These are phyloP conservation scores for Didymella keratinophila DNA, from an alignment of 2,329 filamentous ascomycete genomes.

Conservation along the genomic window DNA sequence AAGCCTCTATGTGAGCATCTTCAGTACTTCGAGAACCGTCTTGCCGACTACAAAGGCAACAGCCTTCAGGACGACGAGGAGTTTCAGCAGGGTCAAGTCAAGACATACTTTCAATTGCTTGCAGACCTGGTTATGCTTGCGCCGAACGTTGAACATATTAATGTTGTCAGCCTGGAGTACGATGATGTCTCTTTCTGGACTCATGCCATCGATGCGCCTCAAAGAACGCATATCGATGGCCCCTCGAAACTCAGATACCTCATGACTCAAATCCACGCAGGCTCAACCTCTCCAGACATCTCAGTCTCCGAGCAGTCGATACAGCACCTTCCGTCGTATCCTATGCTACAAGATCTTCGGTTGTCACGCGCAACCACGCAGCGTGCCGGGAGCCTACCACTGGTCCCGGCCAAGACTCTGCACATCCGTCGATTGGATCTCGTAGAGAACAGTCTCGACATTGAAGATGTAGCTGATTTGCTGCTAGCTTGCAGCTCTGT, in stretches of 20 bases:
- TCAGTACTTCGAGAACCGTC: conserved; percentile 39
- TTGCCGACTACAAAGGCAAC: conserved; percentile 34
- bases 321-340: conserved; percentile 15
- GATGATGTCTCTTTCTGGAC: conserved; percentile 33
- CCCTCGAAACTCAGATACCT: conserved; percentile 29
- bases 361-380: conserved; percentile 21
- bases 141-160: conserved; percentile 34
- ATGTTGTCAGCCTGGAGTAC: conserved; percentile 34
- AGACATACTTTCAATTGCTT: conserved; percentile 33
- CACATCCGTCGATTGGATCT: conserved; percentile 33
- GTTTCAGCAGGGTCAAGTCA: conserved; percentile 8
- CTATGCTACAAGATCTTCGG: conserved; percentile 26
- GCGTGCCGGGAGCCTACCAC: background rate
- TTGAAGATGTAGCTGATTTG: conserved; percentile 21
- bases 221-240: background rate
- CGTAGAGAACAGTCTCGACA: conserved; percentile 23
- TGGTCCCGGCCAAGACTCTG: conserved; percentile 1
- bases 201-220: conserved; percentile 8
- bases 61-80: conserved; percentile 23
- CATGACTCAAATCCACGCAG: conserved; percentile 28
- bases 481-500: conserved; percentile 25
- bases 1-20: conserved; percentile 20
- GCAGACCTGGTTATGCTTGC: conserved; percentile 25
- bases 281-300: background rate
- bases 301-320: conserved; percentile 19